Evolutionary conservation across 2,329 filamentous ascomycete genomes (phyloP).

Genomic region (Hysterium pulicare): DNA sequence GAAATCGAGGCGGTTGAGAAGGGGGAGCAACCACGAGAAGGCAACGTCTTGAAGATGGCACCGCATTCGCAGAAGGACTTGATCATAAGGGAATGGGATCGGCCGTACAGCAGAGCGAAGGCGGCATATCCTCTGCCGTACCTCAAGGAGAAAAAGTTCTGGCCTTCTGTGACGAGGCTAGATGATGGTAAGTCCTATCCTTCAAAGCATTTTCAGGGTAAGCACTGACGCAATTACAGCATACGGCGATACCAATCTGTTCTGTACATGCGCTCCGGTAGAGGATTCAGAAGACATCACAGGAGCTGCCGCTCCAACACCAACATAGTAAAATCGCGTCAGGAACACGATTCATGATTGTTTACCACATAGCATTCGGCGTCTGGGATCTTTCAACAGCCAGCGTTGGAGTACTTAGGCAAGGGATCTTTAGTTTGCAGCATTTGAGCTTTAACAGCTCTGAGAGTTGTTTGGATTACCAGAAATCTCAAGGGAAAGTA

Average conservation of each 20-base stretch:
- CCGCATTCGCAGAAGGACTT: constrained; percentile 84
- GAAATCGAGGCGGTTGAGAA: constrained; percentile 84
- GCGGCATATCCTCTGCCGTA: constrained; percentile 84
- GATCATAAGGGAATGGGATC: constrained; percentile 71
- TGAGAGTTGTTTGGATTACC: no score
- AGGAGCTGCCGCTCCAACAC: constrained; percentile 29
- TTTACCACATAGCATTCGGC: constrained; percentile 1
- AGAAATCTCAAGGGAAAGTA: no score
- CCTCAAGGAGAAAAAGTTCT: constrained; percentile 95
- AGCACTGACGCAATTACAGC: constrained; percentile 49
- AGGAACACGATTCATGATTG: no score
- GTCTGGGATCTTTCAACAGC: constrained; percentile 8
- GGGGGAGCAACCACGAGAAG: constrained; percentile 68
- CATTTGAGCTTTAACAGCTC: not conserved
- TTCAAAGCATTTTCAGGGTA: constrained; percentile 13
- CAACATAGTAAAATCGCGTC: constrained; percentile 17
- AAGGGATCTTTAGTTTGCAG: not conserved
- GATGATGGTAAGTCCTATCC: constrained; percentile 68
- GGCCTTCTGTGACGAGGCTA: constrained; percentile 81
- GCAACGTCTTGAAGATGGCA: constrained; percentile 84
- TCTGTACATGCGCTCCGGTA: constrained; percentile 89
- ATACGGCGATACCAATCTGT: constrained; percentile 87
- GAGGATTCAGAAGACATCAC: constrained; percentile 45
- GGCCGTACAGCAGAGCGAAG: constrained; percentile 75
- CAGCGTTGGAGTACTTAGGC: constrained; percentile 4